Base-by-base conservation (phyloP, 179 eudicot species). In the Silene noctiflora region DNA sequence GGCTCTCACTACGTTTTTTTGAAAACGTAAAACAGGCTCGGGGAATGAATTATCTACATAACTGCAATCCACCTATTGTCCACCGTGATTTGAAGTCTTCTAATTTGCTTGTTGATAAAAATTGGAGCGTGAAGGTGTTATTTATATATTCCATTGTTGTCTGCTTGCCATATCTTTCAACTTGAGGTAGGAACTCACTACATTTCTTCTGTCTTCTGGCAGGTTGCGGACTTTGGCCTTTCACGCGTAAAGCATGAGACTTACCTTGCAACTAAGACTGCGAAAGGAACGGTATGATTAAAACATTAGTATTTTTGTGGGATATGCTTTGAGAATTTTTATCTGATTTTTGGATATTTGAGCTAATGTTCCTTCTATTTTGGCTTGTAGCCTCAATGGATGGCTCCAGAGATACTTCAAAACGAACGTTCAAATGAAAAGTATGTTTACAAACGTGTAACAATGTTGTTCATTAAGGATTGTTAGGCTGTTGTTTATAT, bases 171-270 rank as follows among this genome's bases (percentile, higher is more conserved):
- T 44, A 19, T 78, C 25, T 61, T 59, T 25, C 67, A 21, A 59
- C 27, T 67, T 4, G 2, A 29, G 33, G 33, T 29, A 29, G 33
- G 33, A 29, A 29, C 1, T 29, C 6, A n/a, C 71, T 44, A 22
- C 46, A 42, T 25, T 72, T 20, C 63, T 75, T 69, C 69, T 58
- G 29, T 76, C 27, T 60, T 73, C 51, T 60, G 20, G 75, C 76
- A 95, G 99, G 97, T 95, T 81, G 99, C 95, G 77, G 99, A 95
- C 79, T 95, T 95, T 29, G 99, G 99, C 66, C 90, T 95, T 75
- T 95, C 99, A 16, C 97, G 97, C 75, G 88, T 95, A 75, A 95
- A 95, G 78, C 92, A 91, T 73, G 97, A 93, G 75, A 89, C 97
- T 35, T 91, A 80, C 79, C 89, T 93, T 70, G 84, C 88, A 46